Evolutionary conservation across 306 rosid genomes (phyloP).

Genomic region (Mimosa bimucronata): DNA sequence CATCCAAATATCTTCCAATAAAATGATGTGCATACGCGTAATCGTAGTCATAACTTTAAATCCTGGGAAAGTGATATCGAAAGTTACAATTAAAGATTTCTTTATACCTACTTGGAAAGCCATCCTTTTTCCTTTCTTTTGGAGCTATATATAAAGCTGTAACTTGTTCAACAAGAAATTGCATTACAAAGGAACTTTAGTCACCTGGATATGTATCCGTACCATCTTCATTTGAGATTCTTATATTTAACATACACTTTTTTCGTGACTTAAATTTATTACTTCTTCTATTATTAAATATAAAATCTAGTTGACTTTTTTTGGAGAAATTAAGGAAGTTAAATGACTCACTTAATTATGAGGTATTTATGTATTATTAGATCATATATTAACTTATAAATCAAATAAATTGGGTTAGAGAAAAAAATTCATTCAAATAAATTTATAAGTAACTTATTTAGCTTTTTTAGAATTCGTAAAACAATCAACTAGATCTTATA

Average conservation of each 20-base stretch:
- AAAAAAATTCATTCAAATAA: too few species aligned
- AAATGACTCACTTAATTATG: too few species aligned
- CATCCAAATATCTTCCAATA: background rate
- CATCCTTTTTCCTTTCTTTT: too few species aligned
- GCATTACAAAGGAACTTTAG: background rate
- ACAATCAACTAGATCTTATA: too few species aligned
- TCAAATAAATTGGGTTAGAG: too few species aligned
- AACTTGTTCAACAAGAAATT: slow-evolving; percentile 3
- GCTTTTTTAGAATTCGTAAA: too few species aligned
- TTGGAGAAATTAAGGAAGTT: too few species aligned
- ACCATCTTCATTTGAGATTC: background rate
- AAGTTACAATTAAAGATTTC: background rate
- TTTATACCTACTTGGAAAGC: background rate
- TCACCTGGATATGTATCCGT: background rate
- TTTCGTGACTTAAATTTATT: background rate
- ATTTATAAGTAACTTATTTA: too few species aligned
- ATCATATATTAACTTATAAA: too few species aligned
- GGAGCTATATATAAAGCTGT: background rate
- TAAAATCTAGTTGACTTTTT: too few species aligned
- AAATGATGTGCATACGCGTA: background rate
- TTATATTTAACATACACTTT: background rate
- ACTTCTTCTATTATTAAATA: too few species aligned
- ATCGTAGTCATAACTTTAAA: background rate
- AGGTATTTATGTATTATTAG: too few species aligned
- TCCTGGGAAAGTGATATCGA: background rate